Evolutionary conservation across 345 rosid genomes (phyloP).

Genomic region (Physaria fendleri): DNA sequence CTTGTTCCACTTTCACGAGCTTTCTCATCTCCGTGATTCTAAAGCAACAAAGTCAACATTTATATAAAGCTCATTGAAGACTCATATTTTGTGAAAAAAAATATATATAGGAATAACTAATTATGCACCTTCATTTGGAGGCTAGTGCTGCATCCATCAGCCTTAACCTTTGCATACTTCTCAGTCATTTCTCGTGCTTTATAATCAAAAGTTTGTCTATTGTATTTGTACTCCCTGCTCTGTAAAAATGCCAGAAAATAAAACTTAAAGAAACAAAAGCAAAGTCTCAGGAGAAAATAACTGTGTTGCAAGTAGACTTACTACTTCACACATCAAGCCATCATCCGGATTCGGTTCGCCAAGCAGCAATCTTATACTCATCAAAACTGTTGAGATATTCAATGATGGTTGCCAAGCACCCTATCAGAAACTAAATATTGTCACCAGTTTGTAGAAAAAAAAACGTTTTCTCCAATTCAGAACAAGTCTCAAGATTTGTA

Average conservation of each 20-base stretch:
- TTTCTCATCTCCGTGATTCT: conserved; percentile 32
- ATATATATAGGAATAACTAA: not conserved
- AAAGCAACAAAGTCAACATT: conserved; percentile 4
- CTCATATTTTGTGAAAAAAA: not conserved
- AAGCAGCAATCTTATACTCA: conserved; percentile 59
- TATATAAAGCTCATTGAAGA: not conserved
- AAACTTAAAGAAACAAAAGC: not conserved
- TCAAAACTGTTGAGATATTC: conserved; percentile 72
- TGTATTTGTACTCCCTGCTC: conserved; percentile 82
- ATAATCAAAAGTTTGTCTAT: conserved; percentile 58
- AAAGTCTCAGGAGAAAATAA: not conserved
- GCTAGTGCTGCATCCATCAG: conserved; percentile 27
- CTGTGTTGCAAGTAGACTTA: conserved; percentile 29
- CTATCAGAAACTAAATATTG: conserved; percentile 27
- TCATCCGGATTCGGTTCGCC: conserved; percentile 86
- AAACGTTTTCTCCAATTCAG: not conserved
- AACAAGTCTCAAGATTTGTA: not conserved
- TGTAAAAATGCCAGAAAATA: conserved; percentile 24
- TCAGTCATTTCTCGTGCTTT: conserved; percentile 67
- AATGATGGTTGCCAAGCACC: conserved; percentile 91
- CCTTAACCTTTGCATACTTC: conserved; percentile 48
- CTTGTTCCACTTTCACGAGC: conserved; percentile 22
- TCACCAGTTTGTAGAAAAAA: not conserved
- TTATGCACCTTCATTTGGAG: conserved; percentile 12
- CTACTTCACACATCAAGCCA: conserved; percentile 77